These are phyloP conservation scores for Cladosporium halotolerans DNA, from an alignment of 2,329 filamentous ascomycete genomes.

Conservation along the genomic window DNA sequence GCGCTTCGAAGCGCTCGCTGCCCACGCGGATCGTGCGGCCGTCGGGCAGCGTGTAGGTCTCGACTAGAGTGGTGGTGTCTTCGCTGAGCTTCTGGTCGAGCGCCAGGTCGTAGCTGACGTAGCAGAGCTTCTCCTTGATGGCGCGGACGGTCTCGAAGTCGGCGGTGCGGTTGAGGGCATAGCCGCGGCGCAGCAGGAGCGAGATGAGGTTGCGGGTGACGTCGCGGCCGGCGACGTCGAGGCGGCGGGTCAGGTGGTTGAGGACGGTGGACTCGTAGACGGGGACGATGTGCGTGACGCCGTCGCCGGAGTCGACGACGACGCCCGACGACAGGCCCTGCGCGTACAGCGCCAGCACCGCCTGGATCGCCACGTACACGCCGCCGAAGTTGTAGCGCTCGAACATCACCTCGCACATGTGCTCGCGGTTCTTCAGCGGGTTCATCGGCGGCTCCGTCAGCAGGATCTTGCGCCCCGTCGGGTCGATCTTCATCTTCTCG, in stretches of 20 bases:
- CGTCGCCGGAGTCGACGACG: conserved; percentile 97
- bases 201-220: conserved; percentile 98
- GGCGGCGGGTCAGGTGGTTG: conserved; percentile 87
- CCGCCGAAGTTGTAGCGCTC: conserved; percentile 94
- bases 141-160: conserved; percentile 98
- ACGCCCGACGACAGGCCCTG: conserved; percentile 81
- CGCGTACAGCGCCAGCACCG: conserved; percentile 89
- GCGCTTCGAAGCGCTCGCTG: conserved; percentile 94
- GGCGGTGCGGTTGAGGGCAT: conserved; percentile 94
- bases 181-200: conserved; percentile 84
- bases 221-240: conserved; percentile 93
- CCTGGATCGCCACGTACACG: conserved; percentile 96
- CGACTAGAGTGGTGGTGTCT: conserved; percentile 93
- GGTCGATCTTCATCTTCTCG: conserved; percentile 93
- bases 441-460: conserved; percentile 98
- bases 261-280: conserved; percentile 98
- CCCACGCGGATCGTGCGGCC: conserved; percentile 93
- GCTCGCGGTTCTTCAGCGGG: conserved; percentile 89
- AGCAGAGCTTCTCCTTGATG: conserved; percentile 99
- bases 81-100: conserved; percentile 93
- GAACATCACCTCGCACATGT: conserved; percentile 99
- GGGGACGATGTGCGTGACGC: conserved; percentile 96
- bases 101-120: conserved; percentile 96
- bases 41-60: conserved; percentile 95
- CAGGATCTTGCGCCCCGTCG: conserved; percentile 89